phyloP scores from a whole-genome alignment of 345 rosid species.

The Ailanthus altissimus region DNA sequence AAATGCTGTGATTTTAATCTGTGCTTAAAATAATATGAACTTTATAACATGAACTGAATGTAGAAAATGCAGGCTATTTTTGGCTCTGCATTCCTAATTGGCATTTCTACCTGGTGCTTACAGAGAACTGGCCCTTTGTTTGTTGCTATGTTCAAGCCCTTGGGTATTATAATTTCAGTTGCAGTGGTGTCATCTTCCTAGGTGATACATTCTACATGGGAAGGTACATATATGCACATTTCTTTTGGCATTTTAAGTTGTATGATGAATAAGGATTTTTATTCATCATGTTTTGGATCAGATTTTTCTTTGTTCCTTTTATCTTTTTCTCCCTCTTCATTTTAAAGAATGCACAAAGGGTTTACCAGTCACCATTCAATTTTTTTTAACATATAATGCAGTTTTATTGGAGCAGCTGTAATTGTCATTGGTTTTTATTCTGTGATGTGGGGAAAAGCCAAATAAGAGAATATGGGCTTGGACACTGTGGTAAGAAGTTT shows the following conservation, averaged over 20 bases:
- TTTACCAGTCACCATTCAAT: background rate
- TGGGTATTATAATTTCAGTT: constrained; percentile 57
- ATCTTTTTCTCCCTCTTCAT: background rate
- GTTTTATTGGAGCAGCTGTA: constrained; percentile 50
- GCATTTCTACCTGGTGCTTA: constrained; percentile 61
- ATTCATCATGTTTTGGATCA: constrained; percentile 1
- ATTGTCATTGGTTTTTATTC: constrained; percentile 55
- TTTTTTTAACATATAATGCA: constrained; percentile 26
- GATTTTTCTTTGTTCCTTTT: background rate
- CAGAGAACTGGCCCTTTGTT: constrained; percentile 63
- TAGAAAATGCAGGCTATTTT: constrained; percentile 36
- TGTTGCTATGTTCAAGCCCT: constrained; percentile 69
- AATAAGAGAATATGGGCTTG: constrained; percentile 33
- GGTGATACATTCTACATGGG: constrained; percentile 61
- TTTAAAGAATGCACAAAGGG: background rate
- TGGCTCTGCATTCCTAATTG: constrained; percentile 65
- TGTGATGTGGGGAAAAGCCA: constrained; percentile 60
- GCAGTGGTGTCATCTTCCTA: constrained; percentile 40
- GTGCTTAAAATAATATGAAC: constrained; percentile 4
- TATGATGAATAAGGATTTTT: constrained; percentile 2
- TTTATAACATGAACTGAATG: background rate
- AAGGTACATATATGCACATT: constrained; percentile 38
- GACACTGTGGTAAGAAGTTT: constrained; percentile 14
- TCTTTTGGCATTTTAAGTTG: background rate
- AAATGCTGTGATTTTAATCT: background rate